Percentiles rank a stretch among this genome's conserved stretches.
phyloP scores from a whole-genome alignment of 495 filamentous ascomycete genomes.

The Penicillium mononematosum region DNA sequence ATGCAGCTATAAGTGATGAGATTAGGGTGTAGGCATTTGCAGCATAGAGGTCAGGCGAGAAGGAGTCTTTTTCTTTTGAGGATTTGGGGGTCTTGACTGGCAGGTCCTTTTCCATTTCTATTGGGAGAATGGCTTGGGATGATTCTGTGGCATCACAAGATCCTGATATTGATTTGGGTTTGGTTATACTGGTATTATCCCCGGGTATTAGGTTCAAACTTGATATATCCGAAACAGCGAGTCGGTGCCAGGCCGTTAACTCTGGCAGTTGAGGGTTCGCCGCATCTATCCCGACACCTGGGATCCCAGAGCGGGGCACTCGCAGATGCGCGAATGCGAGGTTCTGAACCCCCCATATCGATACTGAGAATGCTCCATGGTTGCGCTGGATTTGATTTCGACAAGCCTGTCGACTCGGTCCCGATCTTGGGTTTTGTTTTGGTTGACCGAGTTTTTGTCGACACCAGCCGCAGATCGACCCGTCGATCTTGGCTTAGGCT shows the following conservation, averaged over 20 bases:
- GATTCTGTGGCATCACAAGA: background rate
- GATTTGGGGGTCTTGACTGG: background rate
- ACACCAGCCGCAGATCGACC: background rate
- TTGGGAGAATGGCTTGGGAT: background rate
- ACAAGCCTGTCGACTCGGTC: background rate
- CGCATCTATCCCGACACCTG: background rate
- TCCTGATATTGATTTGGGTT: background rate
- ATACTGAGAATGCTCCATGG: constrained; percentile 66
- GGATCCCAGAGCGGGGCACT: constrained; percentile 12
- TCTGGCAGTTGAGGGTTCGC: background rate
- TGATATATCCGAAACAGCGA: constrained; percentile 30
- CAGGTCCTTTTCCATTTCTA: background rate
- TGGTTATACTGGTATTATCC: background rate
- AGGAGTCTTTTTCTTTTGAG: constrained; percentile 42
- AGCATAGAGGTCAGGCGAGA: constrained; percentile 58
- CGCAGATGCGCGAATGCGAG: constrained; percentile 62
- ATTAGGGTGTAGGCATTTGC: constrained; percentile 62
- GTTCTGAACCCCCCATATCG: constrained; percentile 86
- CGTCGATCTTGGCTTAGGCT: background rate
- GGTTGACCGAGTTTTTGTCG: background rate
- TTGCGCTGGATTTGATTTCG: background rate
- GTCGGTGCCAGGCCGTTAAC: constrained; percentile 40
- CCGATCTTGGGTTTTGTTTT: background rate
- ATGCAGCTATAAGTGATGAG: constrained; percentile 43
- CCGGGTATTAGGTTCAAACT: constrained; percentile 8